Percentiles rank a stretch among this genome's conserved stretches.
Evolutionary conservation across 208 protist genomes (phyloP).

Genomic region (Acanthamoeba quina): DNA sequence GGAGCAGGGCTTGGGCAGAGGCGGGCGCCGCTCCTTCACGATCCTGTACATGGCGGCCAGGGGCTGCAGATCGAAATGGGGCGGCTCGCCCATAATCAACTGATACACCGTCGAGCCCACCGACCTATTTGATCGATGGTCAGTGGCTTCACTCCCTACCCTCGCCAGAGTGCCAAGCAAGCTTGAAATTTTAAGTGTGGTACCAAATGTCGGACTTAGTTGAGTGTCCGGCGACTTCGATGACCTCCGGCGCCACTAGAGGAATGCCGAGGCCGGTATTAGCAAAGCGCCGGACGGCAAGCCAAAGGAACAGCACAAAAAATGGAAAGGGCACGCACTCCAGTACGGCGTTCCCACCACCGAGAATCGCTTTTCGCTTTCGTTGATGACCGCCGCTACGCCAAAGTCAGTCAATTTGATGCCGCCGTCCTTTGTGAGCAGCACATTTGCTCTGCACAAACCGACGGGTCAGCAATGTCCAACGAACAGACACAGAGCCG

Average conservation of each 20-base stretch:
- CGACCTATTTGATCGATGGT: not conserved
- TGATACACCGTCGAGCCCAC: conserved; percentile 94
- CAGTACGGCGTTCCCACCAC: conserved; percentile 94
- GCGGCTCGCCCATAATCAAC: conserved; percentile 92
- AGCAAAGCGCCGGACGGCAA: not conserved
- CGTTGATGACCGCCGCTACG: conserved; percentile 94
- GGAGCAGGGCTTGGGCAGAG: conserved; percentile 89
- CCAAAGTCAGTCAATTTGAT: conserved; percentile 98
- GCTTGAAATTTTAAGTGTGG: not conserved
- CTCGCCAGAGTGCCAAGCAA: too few species aligned
- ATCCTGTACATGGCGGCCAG: conserved; percentile 93
- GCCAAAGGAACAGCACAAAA: not conserved
- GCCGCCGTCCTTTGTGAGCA: conserved; percentile 90
- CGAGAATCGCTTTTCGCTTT: conserved; percentile 72
- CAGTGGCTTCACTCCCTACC: too few species aligned
- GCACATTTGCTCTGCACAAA: conserved; percentile 90
- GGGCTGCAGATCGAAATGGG: conserved; percentile 93
- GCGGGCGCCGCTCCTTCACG: conserved; percentile 91
- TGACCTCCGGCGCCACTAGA: conserved; percentile 93
- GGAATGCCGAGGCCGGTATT: not conserved
- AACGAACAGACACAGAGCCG: not conserved
- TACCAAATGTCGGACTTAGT: conserved; percentile 93
- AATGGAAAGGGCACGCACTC: conserved; percentile 83
- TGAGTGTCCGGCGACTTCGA: conserved; percentile 90
- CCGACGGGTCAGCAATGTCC: not conserved